These are phyloP conservation scores for Cryptococcus jaspeensis DNA, from an alignment of 1,284 basidiomycete genomes.

Conservation along the genomic window DNA sequence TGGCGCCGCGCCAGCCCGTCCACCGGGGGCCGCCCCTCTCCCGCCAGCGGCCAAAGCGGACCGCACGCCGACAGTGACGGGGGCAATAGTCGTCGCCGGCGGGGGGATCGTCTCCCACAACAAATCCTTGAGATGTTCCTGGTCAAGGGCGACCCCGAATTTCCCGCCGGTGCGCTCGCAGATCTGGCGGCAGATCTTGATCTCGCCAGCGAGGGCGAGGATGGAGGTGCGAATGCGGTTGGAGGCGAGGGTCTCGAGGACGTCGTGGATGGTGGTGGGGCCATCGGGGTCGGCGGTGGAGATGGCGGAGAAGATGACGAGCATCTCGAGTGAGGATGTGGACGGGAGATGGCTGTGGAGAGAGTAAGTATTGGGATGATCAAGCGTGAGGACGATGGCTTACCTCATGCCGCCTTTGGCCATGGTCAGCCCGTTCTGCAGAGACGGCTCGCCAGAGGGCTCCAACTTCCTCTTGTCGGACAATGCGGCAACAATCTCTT, in stretches of 20 bases:
- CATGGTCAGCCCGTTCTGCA: constrained; percentile 97
- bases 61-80: constrained; percentile 35
- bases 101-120: constrained; percentile 95
- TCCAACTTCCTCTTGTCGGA: constrained; percentile 84
- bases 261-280: constrained; percentile 71
- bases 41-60: constrained; percentile 57
- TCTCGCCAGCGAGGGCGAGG: constrained; percentile 90
- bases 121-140: constrained; percentile 92
- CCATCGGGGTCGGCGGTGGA: constrained; percentile 97
- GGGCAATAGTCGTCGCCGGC: constrained; percentile 67
- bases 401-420: constrained; percentile 86
- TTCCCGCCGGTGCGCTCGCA: constrained; percentile 84
- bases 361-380: background rate
- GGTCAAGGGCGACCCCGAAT: constrained; percentile 94
- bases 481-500: constrained; percentile 83
- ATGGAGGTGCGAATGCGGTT: constrained; percentile 87
- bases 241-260: constrained; percentile 74
- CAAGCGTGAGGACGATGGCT: constrained; percentile 16
- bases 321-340: constrained; percentile 90
- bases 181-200: constrained; percentile 93
- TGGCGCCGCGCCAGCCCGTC: constrained; percentile 53
- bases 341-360: constrained; percentile 78
- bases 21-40: constrained; percentile 27
- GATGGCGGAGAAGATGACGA: constrained; percentile 89
- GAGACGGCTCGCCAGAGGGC: constrained; percentile 85